Percentiles rank a stretch among this genome's conserved stretches.
Evolutionary conservation across 2,329 filamentous ascomycete species (phyloP).

Genomic region (Paracoccidioides brasiliensis): DNA sequence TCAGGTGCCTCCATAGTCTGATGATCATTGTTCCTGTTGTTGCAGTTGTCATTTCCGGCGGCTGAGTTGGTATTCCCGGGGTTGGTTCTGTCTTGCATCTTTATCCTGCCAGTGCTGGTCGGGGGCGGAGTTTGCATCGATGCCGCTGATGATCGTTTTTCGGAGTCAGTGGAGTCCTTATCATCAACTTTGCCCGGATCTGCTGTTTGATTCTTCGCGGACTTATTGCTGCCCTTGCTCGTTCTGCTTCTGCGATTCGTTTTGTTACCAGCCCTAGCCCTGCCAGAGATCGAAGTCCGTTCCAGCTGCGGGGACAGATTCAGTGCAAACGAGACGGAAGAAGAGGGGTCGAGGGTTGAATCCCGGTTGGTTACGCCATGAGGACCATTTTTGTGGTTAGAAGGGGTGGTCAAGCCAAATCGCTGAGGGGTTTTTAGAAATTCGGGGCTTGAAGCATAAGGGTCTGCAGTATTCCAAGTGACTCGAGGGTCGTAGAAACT

Average conservation of each 20-base stretch:
- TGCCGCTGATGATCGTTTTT: constrained; percentile 30
- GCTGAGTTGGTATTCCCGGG: background rate
- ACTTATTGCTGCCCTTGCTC: background rate
- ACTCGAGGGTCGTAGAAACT: constrained; percentile 35
- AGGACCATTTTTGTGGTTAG: constrained; percentile 14
- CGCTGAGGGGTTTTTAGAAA: constrained; percentile 32
- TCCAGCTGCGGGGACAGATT: background rate
- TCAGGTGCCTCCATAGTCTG: constrained; percentile 6
- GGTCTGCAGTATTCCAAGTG: constrained; percentile 35
- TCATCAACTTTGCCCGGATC: constrained; percentile 20
- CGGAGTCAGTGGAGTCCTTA: constrained; percentile 22
- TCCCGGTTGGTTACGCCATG: constrained; percentile 10
- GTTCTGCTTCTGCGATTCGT: constrained; percentile 12
- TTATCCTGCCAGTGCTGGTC: constrained; percentile 43
- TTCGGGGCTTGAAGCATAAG: constrained; percentile 35
- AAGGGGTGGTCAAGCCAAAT: constrained; percentile 23
- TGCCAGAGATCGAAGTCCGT: background rate
- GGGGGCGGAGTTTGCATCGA: constrained; percentile 51
- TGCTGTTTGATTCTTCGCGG: constrained; percentile 1
- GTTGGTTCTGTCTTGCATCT: constrained; percentile 19
- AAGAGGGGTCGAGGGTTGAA: background rate
- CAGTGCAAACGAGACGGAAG: background rate
- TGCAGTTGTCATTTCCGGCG: background rate
- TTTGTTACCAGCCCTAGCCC: background rate
- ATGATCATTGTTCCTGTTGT: constrained; percentile 4